A percentile compares a stretch with the other conserved stretches of the same genome.
Conservation (phyloP, 495 filamentous ascomycete species). For the Thozetella sp. region DNA sequence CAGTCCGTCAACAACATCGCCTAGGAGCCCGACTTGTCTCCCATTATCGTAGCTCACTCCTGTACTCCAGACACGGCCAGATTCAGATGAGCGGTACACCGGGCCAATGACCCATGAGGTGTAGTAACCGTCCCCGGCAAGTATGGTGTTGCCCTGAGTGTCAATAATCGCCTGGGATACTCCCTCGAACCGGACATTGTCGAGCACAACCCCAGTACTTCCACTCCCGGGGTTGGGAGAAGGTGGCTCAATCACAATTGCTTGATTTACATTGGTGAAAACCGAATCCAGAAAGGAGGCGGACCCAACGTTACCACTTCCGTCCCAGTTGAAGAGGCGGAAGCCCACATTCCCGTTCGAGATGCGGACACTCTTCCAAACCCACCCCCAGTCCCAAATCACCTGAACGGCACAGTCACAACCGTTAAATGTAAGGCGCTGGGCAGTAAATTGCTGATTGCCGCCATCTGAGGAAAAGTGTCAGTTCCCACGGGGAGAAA, state of each 20-base stretch:
- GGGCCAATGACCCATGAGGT: conserved; percentile 6
- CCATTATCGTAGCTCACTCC: no score
- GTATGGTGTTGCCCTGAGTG: conserved; percentile 37
- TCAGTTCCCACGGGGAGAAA: no score
- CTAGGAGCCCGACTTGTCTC: no score
- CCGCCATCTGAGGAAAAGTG: conserved; percentile 50
- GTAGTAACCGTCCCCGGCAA: conserved; percentile 18
- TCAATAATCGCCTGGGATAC: conserved; percentile 54
- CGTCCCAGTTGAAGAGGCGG: conserved; percentile 58
- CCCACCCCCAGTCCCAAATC: conserved; percentile 90
- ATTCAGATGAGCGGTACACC: no score
- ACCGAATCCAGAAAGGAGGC: conserved; percentile 75
- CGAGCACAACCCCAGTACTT: conserved; percentile 68
- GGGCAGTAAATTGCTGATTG: conserved; percentile 49
- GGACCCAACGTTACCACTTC: conserved; percentile 67
- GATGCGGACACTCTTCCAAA: conserved; percentile 72
- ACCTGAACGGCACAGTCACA: conserved; percentile 81
- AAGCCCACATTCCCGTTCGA: conserved; percentile 73
- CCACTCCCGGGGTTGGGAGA: conserved; percentile 62
- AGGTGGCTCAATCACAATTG: conserved; percentile 57
- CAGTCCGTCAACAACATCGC: no score
- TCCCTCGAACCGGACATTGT: conserved; percentile 67
- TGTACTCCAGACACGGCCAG: no score
- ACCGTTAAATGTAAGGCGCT: conserved; percentile 67
- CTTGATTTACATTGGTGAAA: conserved; percentile 59